Base-by-base conservation (phyloP, 345 rosid species). In the Viola odorata region DNA sequence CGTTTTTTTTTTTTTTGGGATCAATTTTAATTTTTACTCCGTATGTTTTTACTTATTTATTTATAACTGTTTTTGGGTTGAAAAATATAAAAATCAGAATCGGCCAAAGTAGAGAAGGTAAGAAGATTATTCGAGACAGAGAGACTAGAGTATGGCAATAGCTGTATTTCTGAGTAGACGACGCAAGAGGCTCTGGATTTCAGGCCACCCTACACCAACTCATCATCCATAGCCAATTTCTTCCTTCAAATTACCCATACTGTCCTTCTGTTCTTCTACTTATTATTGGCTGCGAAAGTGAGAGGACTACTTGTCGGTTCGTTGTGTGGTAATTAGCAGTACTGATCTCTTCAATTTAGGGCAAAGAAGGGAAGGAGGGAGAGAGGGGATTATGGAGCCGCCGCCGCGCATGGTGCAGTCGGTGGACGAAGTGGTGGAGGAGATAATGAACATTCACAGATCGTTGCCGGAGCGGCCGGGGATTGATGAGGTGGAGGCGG, bases 361-460 rank as follows among this genome's bases (percentile, higher is more conserved):
- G 32, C 32, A 23, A 23, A 23, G 32, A 23, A 23, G 32, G 32
- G 32, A 23, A 23, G 32, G 2, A 23, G 32, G 2, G 55, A 7
- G 16, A 55, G 4, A 7, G 17, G 7, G 37, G 37, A 55, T 8
- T 66, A 76, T 85, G 91, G 88, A 80, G 16, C 15, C 47, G 63
- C 32, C 32, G 32, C 32, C 32, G 53, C 41, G 68, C 50, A 45
- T 53, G 32, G 62, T 77, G 67, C 79, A 69, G 58, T 76, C 96
- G 3, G 72, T 66, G 3, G 83, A 90, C 7, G 69, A 66, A 17
- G 87, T 75, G 40, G 96, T 85, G 66, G 91, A 78, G 62, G 99
- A 84, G 78, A 86, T 94, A 71, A 94, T 84, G 97, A 81, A 76
- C 38, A 77, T 88, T 45, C 99, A 88, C 12, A 86, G 87, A 84